Conservation (phyloP, 2,329 filamentous ascomycete species). For the Fusarium pininemorale region DNA sequence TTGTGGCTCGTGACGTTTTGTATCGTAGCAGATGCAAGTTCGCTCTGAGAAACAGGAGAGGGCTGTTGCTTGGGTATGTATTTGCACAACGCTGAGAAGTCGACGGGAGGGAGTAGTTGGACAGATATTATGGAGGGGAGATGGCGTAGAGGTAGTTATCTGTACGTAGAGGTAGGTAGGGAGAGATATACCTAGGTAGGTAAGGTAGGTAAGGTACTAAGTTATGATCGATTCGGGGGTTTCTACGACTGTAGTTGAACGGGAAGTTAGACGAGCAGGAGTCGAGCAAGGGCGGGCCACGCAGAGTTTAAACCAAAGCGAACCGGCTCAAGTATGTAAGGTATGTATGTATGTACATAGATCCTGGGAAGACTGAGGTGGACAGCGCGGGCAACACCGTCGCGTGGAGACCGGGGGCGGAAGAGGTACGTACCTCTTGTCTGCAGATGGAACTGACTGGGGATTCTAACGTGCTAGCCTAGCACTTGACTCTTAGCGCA, state of each 20-base stretch:
- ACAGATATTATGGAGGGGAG: slow-evolving; percentile 7
- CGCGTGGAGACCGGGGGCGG: slow-evolving; percentile 31
- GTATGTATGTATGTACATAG: slow-evolving; percentile 6
- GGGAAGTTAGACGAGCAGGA: slow-evolving; percentile 16
- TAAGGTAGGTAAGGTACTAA: not conserved
- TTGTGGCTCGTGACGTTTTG: not conserved
- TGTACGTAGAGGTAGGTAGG: not conserved
- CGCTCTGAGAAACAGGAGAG: not conserved
- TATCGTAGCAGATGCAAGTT: not conserved
- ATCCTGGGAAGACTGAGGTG: slow-evolving; percentile 11
- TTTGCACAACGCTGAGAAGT: slow-evolving; percentile 1
- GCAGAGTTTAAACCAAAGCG: slow-evolving; percentile 41
- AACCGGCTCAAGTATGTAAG: slow-evolving; percentile 20
- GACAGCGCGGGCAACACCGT: slow-evolving; percentile 26
- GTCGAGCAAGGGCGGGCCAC: slow-evolving; percentile 31
- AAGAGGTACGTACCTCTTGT: slow-evolving; percentile 24
- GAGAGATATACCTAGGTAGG: not conserved
- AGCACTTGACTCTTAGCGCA: slow-evolving; percentile 24
- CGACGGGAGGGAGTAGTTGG: not conserved
- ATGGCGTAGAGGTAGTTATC: slow-evolving; percentile 24
- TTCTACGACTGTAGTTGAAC: slow-evolving; percentile 20
- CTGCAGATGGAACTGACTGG: slow-evolving; percentile 22
- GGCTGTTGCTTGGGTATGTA: not conserved
- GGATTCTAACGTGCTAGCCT: slow-evolving; percentile 9
- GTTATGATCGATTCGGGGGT: slow-evolving; percentile 1